Base-by-base conservation (phyloP, 1,284 basidiomycete genomes). In the Pseudomicrostroma phylloplanum region DNA sequence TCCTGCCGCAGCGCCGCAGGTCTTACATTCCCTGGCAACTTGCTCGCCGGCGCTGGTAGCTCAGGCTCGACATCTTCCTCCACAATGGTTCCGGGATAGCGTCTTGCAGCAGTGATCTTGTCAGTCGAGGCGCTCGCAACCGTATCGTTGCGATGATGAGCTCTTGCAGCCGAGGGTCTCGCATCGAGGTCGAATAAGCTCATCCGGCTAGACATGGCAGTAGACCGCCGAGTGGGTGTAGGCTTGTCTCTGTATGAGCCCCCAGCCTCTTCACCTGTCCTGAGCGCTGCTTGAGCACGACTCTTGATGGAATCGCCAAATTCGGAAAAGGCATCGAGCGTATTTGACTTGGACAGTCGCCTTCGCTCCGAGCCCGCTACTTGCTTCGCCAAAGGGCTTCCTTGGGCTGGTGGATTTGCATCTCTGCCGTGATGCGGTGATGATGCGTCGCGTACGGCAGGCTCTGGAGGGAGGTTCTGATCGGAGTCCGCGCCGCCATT, bases 331-430 rank as follows among this genome's bases (percentile, higher is more conserved):
- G 72, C 65, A 42, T 74, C 65, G 48, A 74, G 61, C 4, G 72
- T 74, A 58, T 74, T 74, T 48, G 72, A 74, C 36, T 64, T 65
- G 8, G 69, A 70, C 61, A 64, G 61, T 56, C 67, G 61, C 15
- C 67, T 65, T 9, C 65, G 62, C n/a, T 19, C 51, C 25, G 21
- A 54, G 51, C 26, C 51, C 13, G 7, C 43, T 12, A 48, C 12
- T 36, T 9, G 30, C 30, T 3, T 36, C 9, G 30, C 30, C 30
- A 36, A 36, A 36, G 30, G 30, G 9, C 30, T 36, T 36, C 30
- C 30, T 36, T 36, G 30, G 30, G 30, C 30, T 4, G 30, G 30
- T 36, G 30, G 9, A 9, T 9, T 36, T 36, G 30, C 4, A 9
- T 36, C 30, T 36, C 30, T 36, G 30, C 30, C 30, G 30, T 4